These are phyloP conservation scores for Hysterangium stoloniferum DNA, from an alignment of 768 basidiomycete genomes.

Conservation along the genomic window DNA sequence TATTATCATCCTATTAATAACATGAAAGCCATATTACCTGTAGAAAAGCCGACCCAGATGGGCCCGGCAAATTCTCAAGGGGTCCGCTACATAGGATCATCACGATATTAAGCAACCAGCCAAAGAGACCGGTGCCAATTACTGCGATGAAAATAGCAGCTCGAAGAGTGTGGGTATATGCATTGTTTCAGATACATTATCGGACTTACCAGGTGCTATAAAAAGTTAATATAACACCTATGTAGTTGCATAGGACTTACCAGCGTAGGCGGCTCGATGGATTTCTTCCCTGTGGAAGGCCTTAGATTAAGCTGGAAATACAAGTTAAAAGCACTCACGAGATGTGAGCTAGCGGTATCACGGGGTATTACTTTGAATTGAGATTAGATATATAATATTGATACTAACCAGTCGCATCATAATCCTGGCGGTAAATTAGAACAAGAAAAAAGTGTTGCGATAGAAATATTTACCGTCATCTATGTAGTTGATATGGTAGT, in stretches of 20 bases:
- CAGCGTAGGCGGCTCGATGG: slow-evolving; percentile 69
- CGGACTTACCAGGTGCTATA: slow-evolving; percentile 6
- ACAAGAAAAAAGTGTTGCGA: background rate
- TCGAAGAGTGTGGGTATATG: background rate
- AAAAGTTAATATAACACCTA: background rate
- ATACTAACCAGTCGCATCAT: slow-evolving; percentile 49
- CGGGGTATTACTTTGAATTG: background rate
- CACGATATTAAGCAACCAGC: slow-evolving; percentile 85
- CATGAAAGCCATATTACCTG: slow-evolving; percentile 34
- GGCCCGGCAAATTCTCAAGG: slow-evolving; percentile 57
- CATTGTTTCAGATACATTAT: background rate
- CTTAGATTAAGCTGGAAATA: slow-evolving; percentile 1
- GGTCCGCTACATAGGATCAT: slow-evolving; percentile 78
- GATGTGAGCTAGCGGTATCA: slow-evolving; percentile 55
- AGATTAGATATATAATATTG: background rate
- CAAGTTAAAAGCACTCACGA: slow-evolving; percentile 40
- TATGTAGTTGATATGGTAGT: slow-evolving; percentile 19
- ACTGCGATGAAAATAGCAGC: slow-evolving; percentile 63
- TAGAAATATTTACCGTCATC: slow-evolving; percentile 45
- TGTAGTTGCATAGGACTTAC: slow-evolving; percentile 23
- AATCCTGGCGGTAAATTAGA: slow-evolving; percentile 39
- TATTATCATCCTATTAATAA: background rate
- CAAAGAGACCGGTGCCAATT: slow-evolving; percentile 66
- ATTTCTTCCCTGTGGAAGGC: slow-evolving; percentile 58
- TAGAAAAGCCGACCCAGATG: slow-evolving; percentile 66